Evolutionary conservation across 164 flowering plant species (phyloP), one percentile per base, ranked within the genome.

Genomic region (Taxillus chinensis): DNA sequence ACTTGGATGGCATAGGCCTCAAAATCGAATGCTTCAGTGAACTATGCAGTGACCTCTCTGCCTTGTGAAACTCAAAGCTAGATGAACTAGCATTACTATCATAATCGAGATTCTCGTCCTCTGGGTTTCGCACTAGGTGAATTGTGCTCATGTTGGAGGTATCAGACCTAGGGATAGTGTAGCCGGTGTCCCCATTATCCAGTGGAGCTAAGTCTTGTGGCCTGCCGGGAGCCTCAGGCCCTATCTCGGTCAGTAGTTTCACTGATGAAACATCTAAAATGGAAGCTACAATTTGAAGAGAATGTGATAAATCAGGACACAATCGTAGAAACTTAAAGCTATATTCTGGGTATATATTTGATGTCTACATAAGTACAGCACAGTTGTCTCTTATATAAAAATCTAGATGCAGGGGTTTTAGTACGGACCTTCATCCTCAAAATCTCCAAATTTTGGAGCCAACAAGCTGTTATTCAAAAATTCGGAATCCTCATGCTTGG

Each of bases 31-130:
- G 60, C 41, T 77, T 7, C 7, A 75, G 51, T 37, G 73, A 65
- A 68, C 73, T 78, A 55, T 79, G 82, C 7, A 60, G 59, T 49
- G 78, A 64, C 45, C 85, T 85, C 57, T 91, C 95, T 5, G 86
- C 90, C 70, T 80, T 85, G 56, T 82, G 96, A 71, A 91, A 91
- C 81, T 91, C 98, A 60, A 91, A 91, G 77, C 97, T 89, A 5
- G 97, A 91, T 16, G 95, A 79, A 70, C 89, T 85, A 57, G 91
- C 89, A 74, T 85, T 88, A 64, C 97, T 90, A 67, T 91, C 96
- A 72, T 89, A 91, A 71, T 86, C 97, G 55, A 79, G 78, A 74
- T 81, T 81, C 27, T 88, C 92, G 41, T 91, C 97, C 59, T 88
- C 97, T 8, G 45, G 52, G 50, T 62, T 50, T 70, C 77, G 79